These are phyloP conservation scores for Saccharomyces pastorianus DNA, from an alignment of 1,139 yeast species.

Conservation along the genomic window DNA sequence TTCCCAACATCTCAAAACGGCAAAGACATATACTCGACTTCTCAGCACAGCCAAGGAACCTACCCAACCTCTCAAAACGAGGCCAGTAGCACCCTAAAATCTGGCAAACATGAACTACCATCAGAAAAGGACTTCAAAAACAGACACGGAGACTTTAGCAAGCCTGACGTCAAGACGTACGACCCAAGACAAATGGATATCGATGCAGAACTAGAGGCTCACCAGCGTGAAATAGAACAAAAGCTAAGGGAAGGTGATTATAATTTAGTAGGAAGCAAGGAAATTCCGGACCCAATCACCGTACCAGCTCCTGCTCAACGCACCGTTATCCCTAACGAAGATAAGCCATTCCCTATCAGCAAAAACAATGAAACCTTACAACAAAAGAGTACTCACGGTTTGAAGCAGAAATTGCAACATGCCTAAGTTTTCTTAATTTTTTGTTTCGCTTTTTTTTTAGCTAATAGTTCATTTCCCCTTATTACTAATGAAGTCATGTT, in stretches of 20 bases:
- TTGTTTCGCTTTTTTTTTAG: neutral
- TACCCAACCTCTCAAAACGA: neutral
- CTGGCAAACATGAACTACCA: neutral
- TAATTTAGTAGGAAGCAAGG: neutral
- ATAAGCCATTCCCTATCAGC: neutral
- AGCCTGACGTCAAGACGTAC: neutral
- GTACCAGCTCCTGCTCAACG: neutral
- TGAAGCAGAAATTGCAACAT: neutral
- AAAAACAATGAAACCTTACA: neutral
- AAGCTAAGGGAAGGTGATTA: neutral
- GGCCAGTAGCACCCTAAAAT: neutral
- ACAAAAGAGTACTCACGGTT: neutral
- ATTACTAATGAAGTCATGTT: neutral
- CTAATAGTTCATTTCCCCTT: neutral
- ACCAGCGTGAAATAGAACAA: neutral
- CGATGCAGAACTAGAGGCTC: neutral
- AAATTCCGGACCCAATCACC: neutral
- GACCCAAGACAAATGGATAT: neutral
- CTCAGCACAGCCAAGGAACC: neutral
- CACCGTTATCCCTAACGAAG: neutral
- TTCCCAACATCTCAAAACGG: neutral
- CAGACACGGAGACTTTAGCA: neutral
- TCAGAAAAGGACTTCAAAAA: neutral
- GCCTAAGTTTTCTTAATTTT: neutral
- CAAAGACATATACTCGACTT: neutral